Percentiles rank a stretch among this genome's conserved stretches.
phyloP scores from a whole-genome alignment of 2,329 filamentous ascomycete genomes.

The Stylonectria norvegica region DNA sequence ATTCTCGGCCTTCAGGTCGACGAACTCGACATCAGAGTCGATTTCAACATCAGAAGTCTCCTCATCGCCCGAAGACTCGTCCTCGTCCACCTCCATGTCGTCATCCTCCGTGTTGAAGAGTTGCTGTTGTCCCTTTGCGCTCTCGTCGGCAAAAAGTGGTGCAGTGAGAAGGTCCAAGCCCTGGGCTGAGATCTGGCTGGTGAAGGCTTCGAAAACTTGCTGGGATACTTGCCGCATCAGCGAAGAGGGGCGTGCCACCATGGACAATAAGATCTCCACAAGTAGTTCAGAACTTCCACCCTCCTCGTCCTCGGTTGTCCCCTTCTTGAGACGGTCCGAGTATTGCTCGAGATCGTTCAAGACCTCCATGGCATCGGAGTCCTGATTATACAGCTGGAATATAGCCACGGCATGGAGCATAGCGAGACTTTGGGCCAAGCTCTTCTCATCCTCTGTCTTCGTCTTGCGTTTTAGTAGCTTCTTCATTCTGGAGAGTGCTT shows the following conservation, averaged over 20 bases:
- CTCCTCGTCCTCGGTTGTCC: conserved; percentile 44
- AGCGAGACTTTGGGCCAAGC: conserved; percentile 61
- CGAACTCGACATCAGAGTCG: conserved; percentile 49
- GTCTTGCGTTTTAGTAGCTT: conserved; percentile 47
- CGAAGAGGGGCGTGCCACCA: conserved; percentile 79
- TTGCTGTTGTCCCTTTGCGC: conserved; percentile 75
- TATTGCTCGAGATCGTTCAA: conserved; percentile 78
- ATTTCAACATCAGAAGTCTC: conserved; percentile 47
- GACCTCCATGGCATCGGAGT: conserved; percentile 78
- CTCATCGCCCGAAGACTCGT: conserved; percentile 38
- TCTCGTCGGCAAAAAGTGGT: conserved; percentile 77
- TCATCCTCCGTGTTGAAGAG: conserved; percentile 72
- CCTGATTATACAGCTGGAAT: conserved; percentile 85
- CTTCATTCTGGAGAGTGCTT: conserved; percentile 50
- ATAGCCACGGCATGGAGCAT: conserved; percentile 81
- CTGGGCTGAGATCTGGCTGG: conserved; percentile 66
- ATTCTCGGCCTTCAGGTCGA: conserved; percentile 42
- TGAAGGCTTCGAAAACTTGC: conserved; percentile 83
- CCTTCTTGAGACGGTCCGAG: conserved; percentile 61
- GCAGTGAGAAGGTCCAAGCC: conserved; percentile 65
- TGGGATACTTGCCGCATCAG: conserved; percentile 83
- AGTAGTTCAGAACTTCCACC: conserved; percentile 65
- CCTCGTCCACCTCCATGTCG: conserved; percentile 49
- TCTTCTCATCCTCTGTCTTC: conserved; percentile 35
- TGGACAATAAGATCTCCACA: conserved; percentile 85